Percentiles rank a stretch among this genome's conserved stretches.
Evolutionary conservation across 306 rosid species (phyloP).

Genomic region (barrel medic (Medicago truncatula)): MtrunA17r5.0-ANR NC_053043.1:7040501-7041000

Average conservation of each 20-base stretch:
- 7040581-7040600: slow-evolving; percentile 81
- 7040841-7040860: slow-evolving; percentile 84
- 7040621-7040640: slow-evolving; percentile 75
- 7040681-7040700: slow-evolving; percentile 56
- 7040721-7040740: neutral
- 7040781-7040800: neutral
- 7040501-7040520: slow-evolving; percentile 74
- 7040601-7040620: slow-evolving; percentile 54
- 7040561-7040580: slow-evolving; percentile 77
- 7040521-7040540: slow-evolving; percentile 61
- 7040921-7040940: slow-evolving; percentile 87
- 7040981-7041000: slow-evolving; percentile 76
- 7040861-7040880: slow-evolving; percentile 50
- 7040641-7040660: slow-evolving; percentile 91
- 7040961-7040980: slow-evolving; percentile 59
- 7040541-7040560: slow-evolving; percentile 68
- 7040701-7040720: slow-evolving; percentile 60
- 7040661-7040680: slow-evolving; percentile 76
- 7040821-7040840: slow-evolving; percentile 63
- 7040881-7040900: slow-evolving; percentile 76
- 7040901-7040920: no score
- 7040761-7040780: no score
- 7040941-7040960: slow-evolving; percentile 82
- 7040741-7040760: neutral
- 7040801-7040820: slow-evolving; percentile 4